These are phyloP conservation scores for Saccharomyces hybrid DNA, from an alignment of 1,139 yeast species.

Conservation along the genomic window DNA sequence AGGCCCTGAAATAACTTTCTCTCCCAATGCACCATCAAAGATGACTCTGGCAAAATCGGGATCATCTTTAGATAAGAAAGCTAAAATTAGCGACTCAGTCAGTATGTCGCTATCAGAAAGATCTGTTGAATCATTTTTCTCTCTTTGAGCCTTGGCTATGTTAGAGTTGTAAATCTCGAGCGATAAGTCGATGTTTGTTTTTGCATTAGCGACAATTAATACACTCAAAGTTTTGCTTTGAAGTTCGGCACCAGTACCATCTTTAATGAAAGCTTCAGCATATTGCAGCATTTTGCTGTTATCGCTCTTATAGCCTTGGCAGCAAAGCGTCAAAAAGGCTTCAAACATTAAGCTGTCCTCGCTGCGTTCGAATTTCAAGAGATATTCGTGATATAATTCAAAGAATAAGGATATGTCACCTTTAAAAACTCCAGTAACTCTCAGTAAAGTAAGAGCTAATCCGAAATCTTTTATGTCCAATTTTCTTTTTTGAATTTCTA, in stretches of 20 bases:
- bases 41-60: slow-evolving; percentile 48
- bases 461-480: slow-evolving; percentile 9
- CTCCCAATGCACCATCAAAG: slow-evolving; percentile 39
- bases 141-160: slow-evolving; percentile 32
- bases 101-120: slow-evolving; percentile 42
- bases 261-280: slow-evolving; percentile 42
- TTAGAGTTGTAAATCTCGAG: slow-evolving; percentile 47
- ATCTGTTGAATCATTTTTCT: slow-evolving; percentile 29
- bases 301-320: slow-evolving; percentile 37
- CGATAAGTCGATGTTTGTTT: slow-evolving; percentile 39
- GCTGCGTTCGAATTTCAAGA: slow-evolving; percentile 33
- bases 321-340: slow-evolving; percentile 35
- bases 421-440: slow-evolving; percentile 36
- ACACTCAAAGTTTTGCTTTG: slow-evolving; percentile 34
- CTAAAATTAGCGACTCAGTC: slow-evolving; percentile 47
- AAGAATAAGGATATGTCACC: slow-evolving; percentile 37
- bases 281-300: slow-evolving; percentile 34
- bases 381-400: slow-evolving; percentile 42
- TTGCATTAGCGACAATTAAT: slow-evolving; percentile 42
- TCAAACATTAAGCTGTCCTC: slow-evolving; percentile 34
- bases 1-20: slow-evolving; percentile 37
- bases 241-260: slow-evolving; percentile 33
- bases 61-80: slow-evolving; percentile 44
- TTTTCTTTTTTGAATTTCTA: slow-evolving; percentile 8
- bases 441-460: slow-evolving; percentile 25